Conservation (phyloP, 768 basidiomycete genomes). For the Rhodotorula babjevae region DNA sequence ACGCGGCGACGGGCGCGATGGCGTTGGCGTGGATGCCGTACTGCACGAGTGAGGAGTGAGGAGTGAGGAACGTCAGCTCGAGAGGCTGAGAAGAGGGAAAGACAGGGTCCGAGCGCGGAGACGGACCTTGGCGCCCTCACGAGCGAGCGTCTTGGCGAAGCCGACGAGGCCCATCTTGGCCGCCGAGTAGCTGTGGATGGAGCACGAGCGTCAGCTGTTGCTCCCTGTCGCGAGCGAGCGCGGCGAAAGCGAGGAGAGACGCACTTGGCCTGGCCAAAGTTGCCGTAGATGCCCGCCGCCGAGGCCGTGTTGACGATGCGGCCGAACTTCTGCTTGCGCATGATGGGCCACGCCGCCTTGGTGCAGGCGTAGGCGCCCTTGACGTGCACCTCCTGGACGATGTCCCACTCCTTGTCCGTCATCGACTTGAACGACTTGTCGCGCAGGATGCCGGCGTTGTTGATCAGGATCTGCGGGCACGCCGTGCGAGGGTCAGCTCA, state of each 20-base stretch:
- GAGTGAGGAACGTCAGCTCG: too few species aligned
- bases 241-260: not conserved
- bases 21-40: conserved; percentile 70
- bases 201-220: not conserved
- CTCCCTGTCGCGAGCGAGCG: too few species aligned
- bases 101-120: not conserved
- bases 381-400: conserved; percentile 56
- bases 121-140: conserved; percentile 70
- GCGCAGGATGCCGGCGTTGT: conserved; percentile 53
- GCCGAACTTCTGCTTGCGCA: conserved; percentile 91
- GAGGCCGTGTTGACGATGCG: conserved; percentile 91
- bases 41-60: not conserved
- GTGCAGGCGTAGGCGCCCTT: conserved; percentile 90
- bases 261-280: conserved; percentile 45
- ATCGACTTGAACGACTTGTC: conserved; percentile 81
- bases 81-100: too few species aligned
- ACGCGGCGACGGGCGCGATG: conserved; percentile 96
- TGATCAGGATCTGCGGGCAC: conserved; percentile 60
- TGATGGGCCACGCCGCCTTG: conserved; percentile 92
- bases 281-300: conserved; percentile 66
- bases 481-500: not conserved
- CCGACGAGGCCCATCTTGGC: conserved; percentile 93
- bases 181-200: conserved; percentile 72
- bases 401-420: conserved; percentile 61
- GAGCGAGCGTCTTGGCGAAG: conserved; percentile 87